Base-by-base conservation (phyloP, 2,329 filamentous ascomycete species). In the Exophiala calicioides region DNA sequence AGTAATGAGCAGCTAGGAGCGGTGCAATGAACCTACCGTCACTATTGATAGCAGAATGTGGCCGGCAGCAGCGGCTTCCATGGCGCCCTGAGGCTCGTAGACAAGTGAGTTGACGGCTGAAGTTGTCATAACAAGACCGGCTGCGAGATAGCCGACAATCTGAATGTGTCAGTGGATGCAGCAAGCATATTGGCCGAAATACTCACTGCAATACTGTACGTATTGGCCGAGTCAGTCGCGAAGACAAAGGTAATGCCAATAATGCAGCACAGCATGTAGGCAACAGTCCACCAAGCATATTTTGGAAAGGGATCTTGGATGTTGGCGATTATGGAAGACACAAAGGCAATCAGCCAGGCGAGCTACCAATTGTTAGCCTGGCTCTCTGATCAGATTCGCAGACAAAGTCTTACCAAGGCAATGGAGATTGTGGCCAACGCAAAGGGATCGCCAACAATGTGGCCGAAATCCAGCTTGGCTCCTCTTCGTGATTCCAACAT, bases 391-490 rank as follows among this genome's bases (percentile, higher is more conserved):
- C 38, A 20, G 19, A 12, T 29, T 24, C 23, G 38, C 8, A n/a
- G n/a, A n/a, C 29, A 38, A 26, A 10, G 23, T 80, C 89, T 69
- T 81, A 96, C 91, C 65, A 88, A 77, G 55, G 86, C 82, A 68
- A 97, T 96, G 47, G 91, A 96, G 56, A 95, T 82, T 26, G 93
- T 97, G 44, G 90, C 90, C 51, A 98, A 80, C 50, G 91, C 90
- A 70, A 98, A 97, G 4, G 93, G 93, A 71, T 98, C 91, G 61
- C 93, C 93, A 52, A 96, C 78, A 61, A 98, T 90, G 71, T 96
- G 94, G 66, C 87, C 87, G 68, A 90, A 70, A 68, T 81, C 85
- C 69, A 95, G 84, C 19, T 44, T 53, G 34, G 47, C 46, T 39
- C 53, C 48, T 50, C 50, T 53, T 42, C 50, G 36, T 42, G 53